Base-by-base conservation (phyloP, 1,284 basidiomycete genomes). In the Cerrena zonata region DNA sequence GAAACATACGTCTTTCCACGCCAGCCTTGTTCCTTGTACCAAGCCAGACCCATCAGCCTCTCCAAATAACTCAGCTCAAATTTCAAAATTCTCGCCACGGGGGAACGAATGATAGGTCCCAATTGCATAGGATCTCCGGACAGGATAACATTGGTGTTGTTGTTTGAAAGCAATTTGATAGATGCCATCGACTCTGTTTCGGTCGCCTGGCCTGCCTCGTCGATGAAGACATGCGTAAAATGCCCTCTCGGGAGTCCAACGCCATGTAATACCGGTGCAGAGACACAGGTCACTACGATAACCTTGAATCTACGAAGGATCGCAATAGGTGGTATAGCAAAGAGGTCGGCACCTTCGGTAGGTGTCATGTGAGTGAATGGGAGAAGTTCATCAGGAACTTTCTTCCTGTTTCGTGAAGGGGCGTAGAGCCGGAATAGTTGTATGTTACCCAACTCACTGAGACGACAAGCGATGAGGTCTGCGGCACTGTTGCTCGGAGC, bases 401-500 rank as follows among this genome's bases (percentile, higher is more conserved):
- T 61, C 1, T 64, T 63, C 53, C 69, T 73, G 46, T 58, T 59
- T 10, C 84, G 74, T 2, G 79, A 84, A 0, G 80, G 79, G 0
- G 85, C 84, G 51, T 85, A 83, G 58, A 82, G 78, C 0, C 84
- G 70, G 65, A 86, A 83, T 0, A 87, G 62, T 27, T 71, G 56
- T n/a, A n/a, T n/a, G 1, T 71, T 62, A 10, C 58, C 60, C 3
- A 83, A 64, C 2, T 51, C 52, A 1, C 47, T 63, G n/a, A 86
- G 73, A 1, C 80, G 73, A 30, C 66, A 66, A 1, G 81, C 77
- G 34, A 87, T 75, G 25, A 86, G 65, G 59, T 84, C 81, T 1
- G 80, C 80, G 0, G 81, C 81, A 2, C 78, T 77, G 59, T 84
- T 84, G 61, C 72, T 78, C 0, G 78, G 84, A 0, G 84, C 84